A percentile compares a stretch with the other conserved stretches of the same genome.
Conservation (phyloP, 192 early-diverging fungal genomes). For the Rhizoclosmatium globosum region DNA sequence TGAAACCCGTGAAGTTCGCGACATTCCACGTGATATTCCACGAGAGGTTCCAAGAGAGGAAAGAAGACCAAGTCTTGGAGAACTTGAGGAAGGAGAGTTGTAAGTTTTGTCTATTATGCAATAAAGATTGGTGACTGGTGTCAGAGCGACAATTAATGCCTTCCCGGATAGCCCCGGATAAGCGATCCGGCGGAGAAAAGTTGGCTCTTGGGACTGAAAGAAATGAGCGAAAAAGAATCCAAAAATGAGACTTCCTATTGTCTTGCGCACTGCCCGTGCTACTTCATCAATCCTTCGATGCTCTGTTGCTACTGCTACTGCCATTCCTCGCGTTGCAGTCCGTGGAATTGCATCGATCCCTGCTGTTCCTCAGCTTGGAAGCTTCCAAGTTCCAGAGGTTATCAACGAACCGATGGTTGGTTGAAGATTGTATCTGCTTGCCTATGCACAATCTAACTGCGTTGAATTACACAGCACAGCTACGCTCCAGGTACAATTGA, state of each 20-base stretch:
- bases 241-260: not conserved
- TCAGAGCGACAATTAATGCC: slow-evolving; percentile 14
- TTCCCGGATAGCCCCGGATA: slow-evolving; percentile 1
- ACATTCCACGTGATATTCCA: not conserved
- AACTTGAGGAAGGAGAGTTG: slow-evolving; percentile 4
- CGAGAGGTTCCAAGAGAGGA: not conserved
- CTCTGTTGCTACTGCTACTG: not conserved
- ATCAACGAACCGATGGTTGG: slow-evolving; percentile 87
- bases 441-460: not conserved
- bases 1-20: not conserved
- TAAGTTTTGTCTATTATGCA: not conserved
- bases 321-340: not conserved
- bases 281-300: not conserved
- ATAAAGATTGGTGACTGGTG: not conserved
- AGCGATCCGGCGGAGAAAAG: slow-evolving; percentile 47
- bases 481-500: slow-evolving; percentile 83
- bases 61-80: not conserved
- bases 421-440: not conserved
- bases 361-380: slow-evolving; percentile 71
- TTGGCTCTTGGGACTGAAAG: slow-evolving; percentile 43
- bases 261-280: slow-evolving; percentile 1
- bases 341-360: slow-evolving; percentile 8
- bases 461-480: slow-evolving; percentile 49
- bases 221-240: not conserved
- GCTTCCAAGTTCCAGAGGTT: slow-evolving; percentile 83